Conservation (phyloP, 345 rosid genomes). For the Lumnitzera littorea region DNA sequence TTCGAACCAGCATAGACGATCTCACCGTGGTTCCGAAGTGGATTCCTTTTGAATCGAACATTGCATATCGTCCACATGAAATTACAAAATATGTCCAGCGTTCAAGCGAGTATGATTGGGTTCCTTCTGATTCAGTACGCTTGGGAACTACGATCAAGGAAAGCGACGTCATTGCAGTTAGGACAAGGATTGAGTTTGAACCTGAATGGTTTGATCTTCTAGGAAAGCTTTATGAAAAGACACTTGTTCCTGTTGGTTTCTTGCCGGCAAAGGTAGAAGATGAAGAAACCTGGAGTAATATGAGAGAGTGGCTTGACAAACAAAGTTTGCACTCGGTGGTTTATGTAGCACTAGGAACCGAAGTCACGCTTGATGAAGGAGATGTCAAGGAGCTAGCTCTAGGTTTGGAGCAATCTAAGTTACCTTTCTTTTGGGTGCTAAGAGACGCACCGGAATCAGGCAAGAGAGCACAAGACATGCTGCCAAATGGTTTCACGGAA, state of each 20-base stretch:
- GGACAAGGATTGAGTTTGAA: conserved; percentile 49
- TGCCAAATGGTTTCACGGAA: conserved; percentile 30
- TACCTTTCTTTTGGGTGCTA: conserved; percentile 39
- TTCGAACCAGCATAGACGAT: conserved; percentile 16
- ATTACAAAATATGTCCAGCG: conserved; percentile 12
- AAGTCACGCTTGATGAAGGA: conserved; percentile 21
- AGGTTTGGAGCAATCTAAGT: conserved; percentile 29
- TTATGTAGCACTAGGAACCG: conserved; percentile 34
- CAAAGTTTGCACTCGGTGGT: conserved; percentile 18
- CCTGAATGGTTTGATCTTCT: conserved; percentile 34
- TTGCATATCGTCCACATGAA: conserved; percentile 25
- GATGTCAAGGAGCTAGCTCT: conserved; percentile 27
- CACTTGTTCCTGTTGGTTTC: conserved; percentile 41
- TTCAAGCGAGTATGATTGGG: conserved; percentile 14
- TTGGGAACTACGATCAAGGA: conserved; percentile 11
- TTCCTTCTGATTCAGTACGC: conserved; percentile 20
- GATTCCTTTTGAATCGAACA: conserved; percentile 30
- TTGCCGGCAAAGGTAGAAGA: conserved; percentile 17
- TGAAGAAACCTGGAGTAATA: conserved; percentile 12
- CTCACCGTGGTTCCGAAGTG: conserved; percentile 24
- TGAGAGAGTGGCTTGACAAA: conserved; percentile 27
- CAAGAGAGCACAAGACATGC: conserved; percentile 17
- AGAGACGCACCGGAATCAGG: conserved; percentile 17
- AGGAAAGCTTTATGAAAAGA: conserved; percentile 21
- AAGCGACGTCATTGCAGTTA: conserved; percentile 29